These are phyloP conservation scores for Fraxinus sp. DNA, from an alignment of 305 asterid genomes.

Conservation along the genomic window DNA sequence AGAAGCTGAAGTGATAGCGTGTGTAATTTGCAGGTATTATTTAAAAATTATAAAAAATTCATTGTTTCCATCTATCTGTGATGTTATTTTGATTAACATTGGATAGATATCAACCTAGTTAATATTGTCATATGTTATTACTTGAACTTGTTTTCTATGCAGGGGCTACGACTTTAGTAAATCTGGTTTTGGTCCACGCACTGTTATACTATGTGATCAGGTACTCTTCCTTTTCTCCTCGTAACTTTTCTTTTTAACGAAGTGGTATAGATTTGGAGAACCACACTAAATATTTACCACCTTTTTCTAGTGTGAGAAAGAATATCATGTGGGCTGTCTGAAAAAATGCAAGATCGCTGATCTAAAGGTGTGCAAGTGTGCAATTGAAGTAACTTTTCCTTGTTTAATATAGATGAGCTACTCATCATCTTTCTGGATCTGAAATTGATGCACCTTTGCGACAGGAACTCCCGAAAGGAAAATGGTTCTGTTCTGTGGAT, in stretches of 20 bases:
- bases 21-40: conserved; percentile 88
- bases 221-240: conserved; percentile 42
- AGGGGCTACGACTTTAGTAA: conserved; percentile 95
- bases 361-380: conserved; percentile 63
- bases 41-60: conserved; percentile 14
- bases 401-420: not conserved
- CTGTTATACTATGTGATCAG: conserved; percentile 97
- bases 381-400: not conserved
- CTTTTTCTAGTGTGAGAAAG: conserved; percentile 81
- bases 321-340: conserved; percentile 97
- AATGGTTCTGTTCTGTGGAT: conserved; percentile 85
- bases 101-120: not conserved
- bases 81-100: conserved; percentile 2
- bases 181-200: conserved; percentile 98
- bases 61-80: not conserved
- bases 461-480: conserved; percentile 93
- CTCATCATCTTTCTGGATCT: conserved; percentile 7
- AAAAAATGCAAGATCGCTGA: conserved; percentile 89
- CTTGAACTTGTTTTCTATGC: conserved; percentile 26
- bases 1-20: conserved; percentile 88
- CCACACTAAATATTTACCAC: conserved; percentile 25
- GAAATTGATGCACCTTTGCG: conserved; percentile 25
- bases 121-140: conserved; percentile 4
- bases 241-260: conserved; percentile 3
- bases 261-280: conserved; percentile 14